Evolutionary conservation across 73 alveolate genomes (phyloP).

Genomic region (Paramecium biaurelia): DNA sequence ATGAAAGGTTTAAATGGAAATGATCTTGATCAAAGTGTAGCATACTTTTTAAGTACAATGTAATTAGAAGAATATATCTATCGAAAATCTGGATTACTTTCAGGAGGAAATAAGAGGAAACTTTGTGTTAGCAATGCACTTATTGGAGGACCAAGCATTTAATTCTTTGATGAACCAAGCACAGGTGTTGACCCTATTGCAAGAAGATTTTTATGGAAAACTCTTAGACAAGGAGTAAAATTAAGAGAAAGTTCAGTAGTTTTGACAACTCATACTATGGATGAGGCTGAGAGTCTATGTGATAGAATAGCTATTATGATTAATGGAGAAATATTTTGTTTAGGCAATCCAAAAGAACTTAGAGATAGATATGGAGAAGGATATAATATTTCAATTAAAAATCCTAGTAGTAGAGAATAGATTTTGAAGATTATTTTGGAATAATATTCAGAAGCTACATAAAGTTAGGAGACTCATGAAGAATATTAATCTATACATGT

Average conservation of each 20-base stretch:
- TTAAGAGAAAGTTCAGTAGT: slow-evolving; percentile 71
- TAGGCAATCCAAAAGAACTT: slow-evolving; percentile 84
- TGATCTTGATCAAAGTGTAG: slow-evolving; percentile 62
- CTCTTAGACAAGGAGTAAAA: slow-evolving; percentile 43
- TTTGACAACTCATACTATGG: slow-evolving; percentile 90
- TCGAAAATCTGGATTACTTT: slow-evolving; percentile 72
- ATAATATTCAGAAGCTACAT: not conserved
- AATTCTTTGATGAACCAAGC: slow-evolving; percentile 90
- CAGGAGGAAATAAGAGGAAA: slow-evolving; percentile 99
- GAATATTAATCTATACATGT: not conserved
- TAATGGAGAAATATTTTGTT: slow-evolving; percentile 84
- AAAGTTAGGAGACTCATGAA: not conserved
- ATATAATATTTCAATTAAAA: slow-evolving; percentile 66
- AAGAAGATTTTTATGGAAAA: slow-evolving; percentile 66
- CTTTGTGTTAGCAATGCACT: slow-evolving; percentile 90
- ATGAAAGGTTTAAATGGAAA: slow-evolving; percentile 68
- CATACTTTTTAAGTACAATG: slow-evolving; percentile 74
- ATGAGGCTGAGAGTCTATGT: slow-evolving; percentile 94
- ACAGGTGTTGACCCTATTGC: slow-evolving; percentile 67
- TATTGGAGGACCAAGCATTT: slow-evolving; percentile 92
- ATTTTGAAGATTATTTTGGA: not conserved
- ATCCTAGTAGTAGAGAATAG: slow-evolving; percentile 65
- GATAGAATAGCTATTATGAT: slow-evolving; percentile 85
- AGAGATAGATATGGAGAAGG: slow-evolving; percentile 94
- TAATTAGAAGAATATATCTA: slow-evolving; percentile 73